These are phyloP conservation scores for Malassezia nana DNA, from an alignment of 1,284 basidiomycete species.

Conservation along the genomic window DNA sequence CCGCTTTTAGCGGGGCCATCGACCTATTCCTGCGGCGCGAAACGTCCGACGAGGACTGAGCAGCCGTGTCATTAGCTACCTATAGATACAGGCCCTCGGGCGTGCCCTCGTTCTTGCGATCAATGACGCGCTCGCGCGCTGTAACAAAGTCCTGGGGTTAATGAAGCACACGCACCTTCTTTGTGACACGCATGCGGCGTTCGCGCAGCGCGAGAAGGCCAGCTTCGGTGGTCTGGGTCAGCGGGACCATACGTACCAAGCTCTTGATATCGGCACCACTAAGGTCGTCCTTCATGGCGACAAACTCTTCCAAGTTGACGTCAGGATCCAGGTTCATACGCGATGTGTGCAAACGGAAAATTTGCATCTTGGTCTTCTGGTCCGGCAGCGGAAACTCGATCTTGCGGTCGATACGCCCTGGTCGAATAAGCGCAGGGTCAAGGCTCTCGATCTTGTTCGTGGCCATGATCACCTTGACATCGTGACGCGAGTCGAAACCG, in stretches of 20 bases:
- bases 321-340: conserved; percentile 87
- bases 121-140: conserved; percentile 43
- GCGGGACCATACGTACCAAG: conserved; percentile 53
- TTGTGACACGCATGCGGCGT: conserved; percentile 90
- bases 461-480: conserved; percentile 81
- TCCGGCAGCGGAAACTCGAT: conserved; percentile 55
- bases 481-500: conserved; percentile 95
- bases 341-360: conserved; percentile 92
- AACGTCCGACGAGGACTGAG: conserved; percentile 27
- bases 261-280: conserved; percentile 95
- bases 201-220: conserved; percentile 88
- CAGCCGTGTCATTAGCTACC: background rate
- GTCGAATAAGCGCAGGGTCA: conserved; percentile 92
- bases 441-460: conserved; percentile 88
- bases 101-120: conserved; percentile 44
- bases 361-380: conserved; percentile 57
- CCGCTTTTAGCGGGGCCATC: conserved; percentile 44
- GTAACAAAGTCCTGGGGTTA: conserved; percentile 36
- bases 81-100: conserved; percentile 38
- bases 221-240: conserved; percentile 62
- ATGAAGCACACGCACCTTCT: conserved; percentile 49
- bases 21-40: conserved; percentile 41
- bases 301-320: conserved; percentile 90
- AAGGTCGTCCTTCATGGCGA: conserved; percentile 90
- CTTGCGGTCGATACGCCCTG: conserved; percentile 98